Evolutionary conservation across 345 rosid genomes (phyloP).

Genomic region (Sisymbrium irio): DNA sequence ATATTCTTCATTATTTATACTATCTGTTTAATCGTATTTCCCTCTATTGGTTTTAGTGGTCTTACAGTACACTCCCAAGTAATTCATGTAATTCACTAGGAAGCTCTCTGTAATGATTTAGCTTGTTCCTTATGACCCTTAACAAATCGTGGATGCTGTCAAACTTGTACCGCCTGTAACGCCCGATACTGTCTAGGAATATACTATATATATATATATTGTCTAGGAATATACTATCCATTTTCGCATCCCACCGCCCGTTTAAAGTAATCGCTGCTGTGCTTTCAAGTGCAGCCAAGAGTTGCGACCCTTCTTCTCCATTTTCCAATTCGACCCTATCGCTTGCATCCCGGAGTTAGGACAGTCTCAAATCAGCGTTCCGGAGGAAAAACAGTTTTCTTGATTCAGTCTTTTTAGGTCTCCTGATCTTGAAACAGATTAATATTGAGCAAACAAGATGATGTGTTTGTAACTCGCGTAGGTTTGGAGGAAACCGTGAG

Average conservation of each 20-base stretch:
- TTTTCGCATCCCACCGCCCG: slow-evolving; percentile 71
- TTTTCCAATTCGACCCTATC: slow-evolving; percentile 67
- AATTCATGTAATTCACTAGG: slow-evolving; percentile 61
- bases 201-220: slow-evolving; percentile 55
- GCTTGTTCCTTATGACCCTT: slow-evolving; percentile 67
- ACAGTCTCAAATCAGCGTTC: slow-evolving; percentile 58
- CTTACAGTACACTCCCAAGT: slow-evolving; percentile 59
- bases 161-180: slow-evolving; percentile 62
- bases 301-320: slow-evolving; percentile 47
- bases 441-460: too few relatives aligned
- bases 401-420: too few relatives aligned
- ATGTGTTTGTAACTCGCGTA: too few relatives aligned
- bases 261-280: slow-evolving; percentile 44
- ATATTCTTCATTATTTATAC: too few relatives aligned
- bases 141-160: slow-evolving; percentile 63
- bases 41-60: too few relatives aligned
- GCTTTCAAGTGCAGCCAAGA: slow-evolving; percentile 57
- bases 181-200: slow-evolving; percentile 49
- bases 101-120: slow-evolving; percentile 66
- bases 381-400: too few relatives aligned
- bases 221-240: slow-evolving; percentile 55
- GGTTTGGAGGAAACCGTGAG: too few relatives aligned
- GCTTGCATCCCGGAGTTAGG: slow-evolving; percentile 72
- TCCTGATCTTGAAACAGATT: too few relatives aligned
- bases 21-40: too few relatives aligned